Percentiles rank a stretch among this genome's conserved stretches.
These are phyloP conservation scores for Rhizopus arrhizus DNA, from an alignment of 371 early-diverging fungal species.

Conservation along the genomic window DNA sequence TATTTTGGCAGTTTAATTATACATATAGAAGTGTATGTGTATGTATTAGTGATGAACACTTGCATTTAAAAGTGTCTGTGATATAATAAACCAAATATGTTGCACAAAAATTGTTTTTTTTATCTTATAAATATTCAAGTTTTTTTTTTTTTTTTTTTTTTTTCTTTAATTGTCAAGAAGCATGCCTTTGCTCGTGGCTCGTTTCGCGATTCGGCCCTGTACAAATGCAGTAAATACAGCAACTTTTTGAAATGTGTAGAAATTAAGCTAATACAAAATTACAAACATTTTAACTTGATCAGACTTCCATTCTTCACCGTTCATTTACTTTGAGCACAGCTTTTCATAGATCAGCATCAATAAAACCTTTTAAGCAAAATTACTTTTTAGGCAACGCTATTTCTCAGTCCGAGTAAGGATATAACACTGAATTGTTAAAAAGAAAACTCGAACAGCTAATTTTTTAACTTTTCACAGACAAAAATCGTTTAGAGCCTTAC, in stretches of 20 bases:
- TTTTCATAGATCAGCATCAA: background rate
- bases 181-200: conserved; percentile 23
- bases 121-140: background rate
- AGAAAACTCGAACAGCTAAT: background rate
- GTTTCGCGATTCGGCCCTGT: conserved; percentile 21
- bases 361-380: background rate
- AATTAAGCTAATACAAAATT: background rate
- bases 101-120: background rate
- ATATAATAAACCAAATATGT: background rate
- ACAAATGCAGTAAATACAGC: conserved; percentile 6
- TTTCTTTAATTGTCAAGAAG: background rate
- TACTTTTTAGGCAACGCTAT: background rate
- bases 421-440: background rate
- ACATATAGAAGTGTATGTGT: too few relatives aligned
- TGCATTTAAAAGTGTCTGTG: background rate
- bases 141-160: background rate
- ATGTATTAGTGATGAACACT: background rate
- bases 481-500: background rate
- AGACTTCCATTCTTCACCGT: conserved; percentile 3
- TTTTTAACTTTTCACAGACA: background rate
- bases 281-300: background rate
- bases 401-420: background rate
- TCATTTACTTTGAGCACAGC: background rate
- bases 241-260: background rate
- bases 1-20: too few relatives aligned